phyloP scores from a whole-genome alignment of 164 flowering plant genomes.

The Annona cherimola region DNA sequence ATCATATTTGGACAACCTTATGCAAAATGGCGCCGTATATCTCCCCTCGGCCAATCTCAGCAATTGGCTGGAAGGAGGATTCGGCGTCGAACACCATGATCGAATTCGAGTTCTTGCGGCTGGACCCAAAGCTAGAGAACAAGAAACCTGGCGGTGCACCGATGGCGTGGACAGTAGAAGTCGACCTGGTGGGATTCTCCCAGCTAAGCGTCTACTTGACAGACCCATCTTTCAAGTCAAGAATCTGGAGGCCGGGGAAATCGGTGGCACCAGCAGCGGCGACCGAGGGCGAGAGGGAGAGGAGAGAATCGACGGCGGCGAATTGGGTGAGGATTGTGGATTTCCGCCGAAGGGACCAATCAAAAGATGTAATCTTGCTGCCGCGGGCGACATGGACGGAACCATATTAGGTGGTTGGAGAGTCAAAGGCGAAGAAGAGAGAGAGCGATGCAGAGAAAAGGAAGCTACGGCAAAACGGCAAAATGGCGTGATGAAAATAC shows the following conservation, averaged over 20 bases:
- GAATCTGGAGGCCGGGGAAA: constrained; percentile 73
- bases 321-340: constrained; percentile 70
- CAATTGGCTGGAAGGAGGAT: constrained; percentile 42
- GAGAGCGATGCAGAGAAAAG: too few relatives aligned
- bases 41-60: constrained; percentile 64
- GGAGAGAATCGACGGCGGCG: constrained; percentile 65
- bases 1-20: constrained; percentile 69
- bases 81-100: constrained; percentile 73
- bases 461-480: too few relatives aligned
- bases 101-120: constrained; percentile 72
- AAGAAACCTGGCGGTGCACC: constrained; percentile 51
- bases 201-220: constrained; percentile 55
- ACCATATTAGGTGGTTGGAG: constrained; percentile 59
- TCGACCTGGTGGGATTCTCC: constrained; percentile 74
- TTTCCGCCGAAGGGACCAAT: constrained; percentile 70
- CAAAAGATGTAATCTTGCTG: constrained; percentile 83
- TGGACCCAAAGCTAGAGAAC: constrained; percentile 84
- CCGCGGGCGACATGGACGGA: constrained; percentile 86
- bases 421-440: constrained; percentile 64
- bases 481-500: too few relatives aligned
- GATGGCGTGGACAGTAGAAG: constrained; percentile 77
- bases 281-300: constrained; percentile 47
- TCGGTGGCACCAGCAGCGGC: constrained; percentile 94
- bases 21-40: constrained; percentile 74
- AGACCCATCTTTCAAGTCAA: constrained; percentile 58